Evolutionary conservation across 805 yeast species (phyloP).

Genomic region (Candida nitratophila): DNA sequence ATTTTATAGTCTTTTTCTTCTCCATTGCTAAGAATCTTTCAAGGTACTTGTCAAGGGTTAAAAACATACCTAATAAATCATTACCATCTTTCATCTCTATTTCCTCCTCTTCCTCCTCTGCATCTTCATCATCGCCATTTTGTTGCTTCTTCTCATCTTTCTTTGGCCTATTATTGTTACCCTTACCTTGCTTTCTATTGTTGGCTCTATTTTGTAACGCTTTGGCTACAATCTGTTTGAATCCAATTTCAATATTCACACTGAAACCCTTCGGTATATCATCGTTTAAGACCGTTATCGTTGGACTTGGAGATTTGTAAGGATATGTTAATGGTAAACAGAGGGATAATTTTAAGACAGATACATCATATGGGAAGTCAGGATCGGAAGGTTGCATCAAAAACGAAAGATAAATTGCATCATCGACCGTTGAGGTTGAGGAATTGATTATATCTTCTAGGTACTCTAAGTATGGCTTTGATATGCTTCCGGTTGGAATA

Average conservation of each 20-base stretch:
- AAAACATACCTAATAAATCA: conserved; percentile 47
- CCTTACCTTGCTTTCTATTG: conserved; percentile 8
- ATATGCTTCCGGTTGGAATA: conserved; percentile 12
- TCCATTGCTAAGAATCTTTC: conserved; percentile 54
- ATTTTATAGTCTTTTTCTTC: conserved; percentile 54
- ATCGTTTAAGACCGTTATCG: conserved; percentile 50
- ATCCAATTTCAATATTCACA: conserved; percentile 61
- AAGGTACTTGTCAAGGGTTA: conserved; percentile 48
- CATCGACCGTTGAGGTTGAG: conserved; percentile 6
- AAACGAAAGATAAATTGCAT: conserved; percentile 34
- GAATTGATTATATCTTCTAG: conserved; percentile 8
- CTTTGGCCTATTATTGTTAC: conserved; percentile 3
- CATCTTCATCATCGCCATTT: conserved; percentile 13
- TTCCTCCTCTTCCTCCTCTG: conserved; percentile 8
- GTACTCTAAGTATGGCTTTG: conserved; percentile 12
- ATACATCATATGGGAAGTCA: conserved; percentile 62
- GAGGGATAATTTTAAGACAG: conserved; percentile 43
- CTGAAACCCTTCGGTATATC: conserved; percentile 68
- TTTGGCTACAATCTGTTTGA: conserved; percentile 34
- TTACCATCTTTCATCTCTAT: conserved; percentile 33
- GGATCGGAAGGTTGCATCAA: conserved; percentile 57
- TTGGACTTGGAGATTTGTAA: conserved; percentile 30
- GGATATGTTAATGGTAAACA: conserved; percentile 54
- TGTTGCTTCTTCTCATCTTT: conserved; percentile 3
- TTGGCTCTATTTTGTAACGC: conserved; percentile 29